Evolutionary conservation across 768 basidiomycete genomes (phyloP), one percentile per base, ranked within the genome.

Genomic region (Tylopilus plumbeoviolaceoides): DNA sequence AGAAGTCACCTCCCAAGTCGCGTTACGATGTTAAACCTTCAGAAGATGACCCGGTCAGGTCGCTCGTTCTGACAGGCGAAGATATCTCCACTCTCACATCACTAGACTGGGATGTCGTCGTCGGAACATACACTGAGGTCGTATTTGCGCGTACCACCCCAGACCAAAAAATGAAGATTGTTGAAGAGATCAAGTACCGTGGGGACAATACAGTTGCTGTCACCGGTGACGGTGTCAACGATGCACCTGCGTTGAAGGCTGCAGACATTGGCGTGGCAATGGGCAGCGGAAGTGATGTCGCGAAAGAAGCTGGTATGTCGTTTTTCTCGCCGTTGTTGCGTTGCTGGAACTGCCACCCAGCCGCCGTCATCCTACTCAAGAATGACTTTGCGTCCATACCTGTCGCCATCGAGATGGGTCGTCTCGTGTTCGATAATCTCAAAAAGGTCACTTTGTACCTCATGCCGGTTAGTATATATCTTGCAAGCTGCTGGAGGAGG

Each of bases 351-450:
- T 18, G 7, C 15, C 31, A 47, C 9, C 38, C 30, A 72, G 72
- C 72, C 61, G 61, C 68, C 36, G 63, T 82, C 42, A 74, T 83
- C 30, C 10, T 30, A 7, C 30, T 30, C 30, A 30, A 30, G 30
- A 30, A 30, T 30, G 30, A 30, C 30, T 30, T 30, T 30, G 30
- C 30, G 8, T 4, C 30, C 10, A 30, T 30, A 30, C 30, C 75
- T 14, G 71, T 76, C 31, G 82, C 79, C 5, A 79, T 84, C 52
- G 73, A 81, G 62, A 77, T 81, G 64, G 83, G 83, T 47, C 77
- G 81, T 15, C 68, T 80, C n/a, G 76, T 80, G 0, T 83, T 83
- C 52, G 79, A 82, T 57, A 83, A 83, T 58, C 63, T 84, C 20
- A 75, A 77, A 7, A 30, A 30, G 30, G 30, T 30, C 7, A 30